These are phyloP conservation scores for Entomortierella chlamydospora DNA, from an alignment of 192 early-diverging fungal species.

Conservation along the genomic window DNA sequence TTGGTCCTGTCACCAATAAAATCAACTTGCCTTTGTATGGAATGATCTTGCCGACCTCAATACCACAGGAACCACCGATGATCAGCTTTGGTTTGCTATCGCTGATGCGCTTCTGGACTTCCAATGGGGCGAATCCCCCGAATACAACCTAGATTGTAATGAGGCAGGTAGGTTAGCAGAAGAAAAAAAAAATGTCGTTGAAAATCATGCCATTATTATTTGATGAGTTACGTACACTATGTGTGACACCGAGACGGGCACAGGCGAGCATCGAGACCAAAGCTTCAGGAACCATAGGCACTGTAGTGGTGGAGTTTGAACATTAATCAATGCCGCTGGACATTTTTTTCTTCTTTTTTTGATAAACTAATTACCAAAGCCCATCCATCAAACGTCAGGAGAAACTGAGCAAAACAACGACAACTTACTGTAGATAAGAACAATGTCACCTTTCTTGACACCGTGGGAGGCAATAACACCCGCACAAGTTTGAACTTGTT, in stretches of 20 bases:
- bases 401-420: background rate
- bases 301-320: constrained; percentile 17
- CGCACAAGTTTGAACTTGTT: constrained; percentile 75
- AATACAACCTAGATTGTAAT: constrained; percentile 51
- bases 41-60: constrained; percentile 80
- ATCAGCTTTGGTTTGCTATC: constrained; percentile 82
- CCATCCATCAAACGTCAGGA: background rate
- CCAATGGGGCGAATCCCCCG: constrained; percentile 78
- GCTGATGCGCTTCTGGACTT: constrained; percentile 85
- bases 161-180: background rate
- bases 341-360: no score
- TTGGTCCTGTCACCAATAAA: background rate
- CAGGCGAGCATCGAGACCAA: constrained; percentile 88
- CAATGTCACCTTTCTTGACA: constrained; percentile 76
- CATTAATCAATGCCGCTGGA: no score
- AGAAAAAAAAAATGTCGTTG: constrained; percentile 4
- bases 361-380: no score
- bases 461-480: constrained; percentile 70
- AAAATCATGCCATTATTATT: no score
- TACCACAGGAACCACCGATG: constrained; percentile 81
- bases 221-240: no score
- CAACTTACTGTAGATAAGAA: constrained; percentile 81
- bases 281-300: constrained; percentile 84
- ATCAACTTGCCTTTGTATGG: constrained; percentile 71
- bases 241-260: constrained; percentile 84